phyloP scores from a whole-genome alignment of 345 rosid genomes.

The Salix dunnii region DNA sequence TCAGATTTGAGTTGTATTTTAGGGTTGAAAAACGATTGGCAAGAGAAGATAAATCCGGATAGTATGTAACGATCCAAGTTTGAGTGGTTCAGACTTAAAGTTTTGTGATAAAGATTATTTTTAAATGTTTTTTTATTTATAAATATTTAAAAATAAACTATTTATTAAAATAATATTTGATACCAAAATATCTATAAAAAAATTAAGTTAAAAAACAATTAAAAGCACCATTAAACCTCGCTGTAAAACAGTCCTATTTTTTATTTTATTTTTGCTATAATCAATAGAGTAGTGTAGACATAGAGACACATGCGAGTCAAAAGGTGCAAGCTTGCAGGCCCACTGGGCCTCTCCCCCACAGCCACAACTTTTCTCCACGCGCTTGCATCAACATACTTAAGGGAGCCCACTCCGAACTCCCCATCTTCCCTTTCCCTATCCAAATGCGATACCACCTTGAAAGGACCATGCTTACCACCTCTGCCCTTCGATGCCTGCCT shows the following conservation, averaged over 20 bases:
- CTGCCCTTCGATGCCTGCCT: background rate
- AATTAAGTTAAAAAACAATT: no score
- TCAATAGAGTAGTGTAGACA: background rate
- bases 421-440: background rate
- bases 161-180: no score
- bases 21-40: background rate
- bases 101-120: no score
- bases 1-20: background rate
- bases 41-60: background rate
- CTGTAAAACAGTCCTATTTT: no score
- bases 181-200: no score
- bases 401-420: background rate
- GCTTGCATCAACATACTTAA: background rate
- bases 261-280: no score
- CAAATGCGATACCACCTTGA: background rate
- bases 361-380: background rate
- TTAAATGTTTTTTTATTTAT: no score
- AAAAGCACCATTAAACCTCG: no score
- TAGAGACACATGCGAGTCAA: background rate
- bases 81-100: background rate
- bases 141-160: no score
- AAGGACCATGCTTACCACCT: background rate
- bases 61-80: background rate
- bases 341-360: conserved; percentile 21
- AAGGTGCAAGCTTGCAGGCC: conserved; percentile 7